These are phyloP conservation scores for Labyrinthula sp. DNA, from an alignment of 352 stramenopile genomes.

Conservation along the genomic window DNA sequence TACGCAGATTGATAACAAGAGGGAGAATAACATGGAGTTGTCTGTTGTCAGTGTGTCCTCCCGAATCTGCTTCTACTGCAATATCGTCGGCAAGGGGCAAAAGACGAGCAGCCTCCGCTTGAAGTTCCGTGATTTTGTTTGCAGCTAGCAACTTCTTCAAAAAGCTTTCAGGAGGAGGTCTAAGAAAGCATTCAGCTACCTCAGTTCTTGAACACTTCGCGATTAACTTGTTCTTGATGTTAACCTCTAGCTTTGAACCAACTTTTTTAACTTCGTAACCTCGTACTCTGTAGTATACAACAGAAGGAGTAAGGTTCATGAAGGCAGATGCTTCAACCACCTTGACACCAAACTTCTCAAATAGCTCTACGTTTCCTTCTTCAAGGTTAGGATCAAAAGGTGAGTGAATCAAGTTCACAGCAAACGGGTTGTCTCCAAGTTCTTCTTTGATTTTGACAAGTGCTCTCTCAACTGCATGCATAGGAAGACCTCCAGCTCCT, in stretches of 20 bases:
- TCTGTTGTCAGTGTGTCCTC: conserved; percentile 20
- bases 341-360: conserved; percentile 17
- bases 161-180: conserved; percentile 5
- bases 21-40: conserved; percentile 20
- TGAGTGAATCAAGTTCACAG: conserved; percentile 22
- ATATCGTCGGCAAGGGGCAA: conserved; percentile 18
- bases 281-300: conserved; percentile 10
- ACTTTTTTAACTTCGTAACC: conserved; percentile 7
- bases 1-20: conserved; percentile 22
- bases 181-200: conserved; percentile 16
- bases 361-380: conserved; percentile 19
- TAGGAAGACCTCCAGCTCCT: conserved; percentile 11
- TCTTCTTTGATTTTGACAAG: conserved; percentile 13
- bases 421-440: conserved; percentile 4
- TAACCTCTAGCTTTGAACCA: conserved; percentile 5
- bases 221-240: conserved; percentile 16
- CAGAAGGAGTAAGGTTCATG: conserved; percentile 12
- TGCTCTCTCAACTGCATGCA: conserved; percentile 4
- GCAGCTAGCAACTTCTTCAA: conserved; percentile 5
- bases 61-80: conserved; percentile 15
- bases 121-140: conserved; percentile 11
- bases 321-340: conserved; percentile 17
- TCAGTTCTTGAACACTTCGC: conserved; percentile 14
- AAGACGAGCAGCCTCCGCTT: conserved; percentile 8
- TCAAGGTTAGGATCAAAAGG: conserved; percentile 18